These are phyloP conservation scores for Coemansia sp. DNA, from an alignment of 192 early-diverging fungal species.

Conservation along the genomic window DNA sequence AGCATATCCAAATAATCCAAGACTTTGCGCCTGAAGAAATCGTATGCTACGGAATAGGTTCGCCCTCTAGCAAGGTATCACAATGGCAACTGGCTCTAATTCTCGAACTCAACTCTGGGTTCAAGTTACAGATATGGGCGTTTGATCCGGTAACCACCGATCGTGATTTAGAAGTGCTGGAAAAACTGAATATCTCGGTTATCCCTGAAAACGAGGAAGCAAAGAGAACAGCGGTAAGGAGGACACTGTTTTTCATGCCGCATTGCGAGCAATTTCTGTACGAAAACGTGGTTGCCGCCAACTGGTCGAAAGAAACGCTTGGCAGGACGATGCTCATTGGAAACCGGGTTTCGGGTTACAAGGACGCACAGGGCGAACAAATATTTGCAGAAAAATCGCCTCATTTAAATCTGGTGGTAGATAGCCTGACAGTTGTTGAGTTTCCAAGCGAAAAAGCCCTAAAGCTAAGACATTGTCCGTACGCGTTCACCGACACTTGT, in stretches of 20 bases:
- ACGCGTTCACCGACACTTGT: slow-evolving; percentile 45
- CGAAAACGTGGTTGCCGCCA: slow-evolving; percentile 38
- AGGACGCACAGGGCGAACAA: slow-evolving; percentile 19
- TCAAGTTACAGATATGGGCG: slow-evolving; percentile 14
- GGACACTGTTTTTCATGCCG: slow-evolving; percentile 52
- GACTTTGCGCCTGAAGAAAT: slow-evolving; percentile 36
- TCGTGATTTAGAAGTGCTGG: slow-evolving; percentile 14
- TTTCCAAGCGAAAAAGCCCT: slow-evolving; percentile 32
- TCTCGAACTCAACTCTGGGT: slow-evolving; percentile 16
- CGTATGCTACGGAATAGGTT: slow-evolving; percentile 50
- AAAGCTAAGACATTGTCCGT: slow-evolving; percentile 33
- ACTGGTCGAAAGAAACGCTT: slow-evolving; percentile 23
- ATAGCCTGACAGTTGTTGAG: slow-evolving; percentile 1
- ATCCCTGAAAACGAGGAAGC: slow-evolving; percentile 41
- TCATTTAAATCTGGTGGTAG: slow-evolving; percentile 14
- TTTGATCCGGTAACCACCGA: slow-evolving; percentile 27
- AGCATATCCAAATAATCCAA: slow-evolving; percentile 6
- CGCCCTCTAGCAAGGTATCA: slow-evolving; percentile 21
- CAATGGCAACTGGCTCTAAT: slow-evolving; percentile 49
- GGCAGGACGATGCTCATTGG: slow-evolving; percentile 24
- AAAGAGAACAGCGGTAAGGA: slow-evolving; percentile 11
- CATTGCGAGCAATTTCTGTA: slow-evolving; percentile 54
- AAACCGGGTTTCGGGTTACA: slow-evolving; percentile 36
- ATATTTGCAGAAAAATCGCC: slow-evolving; percentile 22
- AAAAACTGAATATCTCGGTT: slow-evolving; percentile 12